Percentiles rank a stretch among this genome's conserved stretches.
Conservation (phyloP, 2,329 filamentous ascomycete species). For the Ceratocystis alfenasii region DNA sequence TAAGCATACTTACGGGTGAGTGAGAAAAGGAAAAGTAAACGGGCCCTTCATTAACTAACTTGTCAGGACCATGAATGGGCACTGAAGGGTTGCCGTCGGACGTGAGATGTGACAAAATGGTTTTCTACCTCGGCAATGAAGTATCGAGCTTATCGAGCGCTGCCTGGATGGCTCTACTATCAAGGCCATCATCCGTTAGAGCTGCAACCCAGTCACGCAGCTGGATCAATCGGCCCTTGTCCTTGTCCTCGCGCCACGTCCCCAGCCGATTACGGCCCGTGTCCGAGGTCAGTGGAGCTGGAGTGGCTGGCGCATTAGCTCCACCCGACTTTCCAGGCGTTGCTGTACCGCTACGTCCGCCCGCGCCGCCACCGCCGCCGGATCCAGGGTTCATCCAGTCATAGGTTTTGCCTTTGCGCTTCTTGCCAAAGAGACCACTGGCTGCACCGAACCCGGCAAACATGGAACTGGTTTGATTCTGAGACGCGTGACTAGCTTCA, state of each 20-base stretch:
- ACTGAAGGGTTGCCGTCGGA: no score
- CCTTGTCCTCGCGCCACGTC: conserved; percentile 65
- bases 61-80: background rate
- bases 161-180: conserved; percentile 49
- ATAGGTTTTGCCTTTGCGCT: conserved; percentile 56
- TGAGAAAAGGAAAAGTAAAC: background rate
- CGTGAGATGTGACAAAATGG: background rate
- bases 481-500: conserved; percentile 67
- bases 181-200: conserved; percentile 65
- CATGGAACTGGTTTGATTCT: conserved; percentile 71
- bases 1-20: conserved; percentile 6
- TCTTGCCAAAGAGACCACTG: conserved; percentile 45
- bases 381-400: conserved; percentile 56
- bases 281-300: conserved; percentile 41
- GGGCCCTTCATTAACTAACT: background rate
- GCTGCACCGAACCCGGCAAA: conserved; percentile 54
- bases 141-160: conserved; percentile 44
- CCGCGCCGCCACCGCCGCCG: conserved; percentile 29
- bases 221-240: conserved; percentile 68
- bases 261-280: conserved; percentile 51
- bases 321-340: conserved; percentile 35
- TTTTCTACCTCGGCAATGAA: conserved; percentile 34
- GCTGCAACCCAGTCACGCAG: conserved; percentile 70
- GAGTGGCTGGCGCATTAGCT: conserved; percentile 26
- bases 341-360: conserved; percentile 36